Evolutionary conservation across 1,139 yeast genomes (phyloP).

Genomic region (Martiniozyma asiatica): DNA sequence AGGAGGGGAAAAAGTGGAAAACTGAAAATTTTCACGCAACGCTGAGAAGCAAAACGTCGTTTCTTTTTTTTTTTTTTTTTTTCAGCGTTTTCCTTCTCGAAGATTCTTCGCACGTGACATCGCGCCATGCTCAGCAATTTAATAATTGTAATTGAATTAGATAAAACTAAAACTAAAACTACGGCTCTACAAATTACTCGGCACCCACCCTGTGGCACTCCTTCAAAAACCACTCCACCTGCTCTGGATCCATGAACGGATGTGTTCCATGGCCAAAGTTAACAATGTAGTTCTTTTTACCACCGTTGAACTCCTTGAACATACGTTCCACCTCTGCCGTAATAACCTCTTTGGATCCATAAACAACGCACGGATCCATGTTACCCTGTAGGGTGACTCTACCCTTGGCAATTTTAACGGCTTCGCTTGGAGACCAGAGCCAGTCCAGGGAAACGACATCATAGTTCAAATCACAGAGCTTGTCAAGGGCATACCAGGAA

Average conservation of each 20-base stretch:
- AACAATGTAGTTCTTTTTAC: conserved; percentile 79
- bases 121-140: too few species aligned
- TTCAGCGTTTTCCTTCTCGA: background rate
- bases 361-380: conserved; percentile 88
- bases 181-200: conserved; percentile 3
- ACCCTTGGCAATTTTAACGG: conserved; percentile 64
- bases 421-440: conserved; percentile 78
- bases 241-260: conserved; percentile 92
- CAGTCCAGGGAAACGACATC: conserved; percentile 86
- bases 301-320: conserved; percentile 87
- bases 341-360: conserved; percentile 77
- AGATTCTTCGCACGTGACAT: too few species aligned
- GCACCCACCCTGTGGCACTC: conserved; percentile 77
- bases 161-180: too few species aligned
- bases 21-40: too few species aligned
- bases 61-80: background rate
- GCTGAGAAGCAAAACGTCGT: background rate
- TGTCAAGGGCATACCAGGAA: conserved; percentile 94
- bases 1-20: too few species aligned
- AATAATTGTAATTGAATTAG: too few species aligned
- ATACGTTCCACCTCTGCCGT: conserved; percentile 71
- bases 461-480: conserved; percentile 74
- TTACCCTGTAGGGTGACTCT: conserved; percentile 90
- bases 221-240: conserved; percentile 67
- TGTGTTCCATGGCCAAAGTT: conserved; percentile 98